Conservation (phyloP, 2,329 filamentous ascomycete species). For the Fusarium vanettenii region DNA sequence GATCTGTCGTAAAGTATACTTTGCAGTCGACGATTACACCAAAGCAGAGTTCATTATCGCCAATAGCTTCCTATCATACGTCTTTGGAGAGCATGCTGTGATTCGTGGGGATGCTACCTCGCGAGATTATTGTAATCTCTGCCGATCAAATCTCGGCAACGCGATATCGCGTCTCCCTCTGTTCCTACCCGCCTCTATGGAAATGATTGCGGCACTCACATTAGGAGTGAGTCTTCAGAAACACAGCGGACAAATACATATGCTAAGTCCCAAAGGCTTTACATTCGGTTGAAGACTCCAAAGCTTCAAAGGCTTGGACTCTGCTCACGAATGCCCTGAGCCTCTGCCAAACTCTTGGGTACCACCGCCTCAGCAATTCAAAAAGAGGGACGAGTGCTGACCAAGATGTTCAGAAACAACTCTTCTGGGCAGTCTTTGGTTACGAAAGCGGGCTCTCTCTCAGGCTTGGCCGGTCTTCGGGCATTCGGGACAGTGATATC, state of each 20-base stretch:
- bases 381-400: not conserved
- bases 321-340: constrained; percentile 51
- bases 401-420: not conserved
- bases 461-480: constrained; percentile 49
- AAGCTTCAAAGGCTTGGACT: constrained; percentile 47
- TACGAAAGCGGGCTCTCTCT: constrained; percentile 52
- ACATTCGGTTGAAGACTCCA: constrained; percentile 48
- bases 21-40: constrained; percentile 47
- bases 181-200: constrained; percentile 46
- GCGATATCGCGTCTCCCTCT: constrained; percentile 45
- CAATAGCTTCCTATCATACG: constrained; percentile 50
- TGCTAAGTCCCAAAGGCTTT: constrained; percentile 40
- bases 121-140: constrained; percentile 40
- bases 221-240: constrained; percentile 43
- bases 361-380: constrained; percentile 37
- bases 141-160: constrained; percentile 42
- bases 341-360: constrained; percentile 49
- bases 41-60: constrained; percentile 50
- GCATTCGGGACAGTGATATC: constrained; percentile 49
- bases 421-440: constrained; percentile 52
- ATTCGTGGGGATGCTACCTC: constrained; percentile 38
- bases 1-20: constrained; percentile 50
- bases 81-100: constrained; percentile 49
- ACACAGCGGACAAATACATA: too few species aligned
- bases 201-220: constrained; percentile 49